Base-by-base conservation (phyloP, 495 filamentous ascomycete species). In the Xylaria grammica region DNA sequence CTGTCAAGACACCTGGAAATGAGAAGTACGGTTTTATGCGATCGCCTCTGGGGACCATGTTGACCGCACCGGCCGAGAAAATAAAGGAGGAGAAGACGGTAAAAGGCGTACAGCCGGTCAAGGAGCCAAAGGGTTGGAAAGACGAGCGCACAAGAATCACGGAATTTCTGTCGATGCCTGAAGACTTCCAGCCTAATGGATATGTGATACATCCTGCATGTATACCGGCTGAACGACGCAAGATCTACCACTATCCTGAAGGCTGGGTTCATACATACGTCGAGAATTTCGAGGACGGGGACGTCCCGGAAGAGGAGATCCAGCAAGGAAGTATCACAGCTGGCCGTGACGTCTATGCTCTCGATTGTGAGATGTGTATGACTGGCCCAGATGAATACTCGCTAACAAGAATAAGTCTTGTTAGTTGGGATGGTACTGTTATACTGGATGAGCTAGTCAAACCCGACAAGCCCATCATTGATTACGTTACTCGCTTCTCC, bases 291-390 rank as follows among this genome's bases (percentile, higher is more conserved):
- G 87, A 89, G 50, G 89, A 89, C n/a, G 90, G 87, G 0, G 74
- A 84, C 49, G 81, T 89, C 0, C 86, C 88, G 0, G 89, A 91
- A 24, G 70, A 77, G 5, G 86, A 94, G 54, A 88, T 96, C 45
- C 82, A 95, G 74, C 75, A 87, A 65, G 95, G 92, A 17, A 92
- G 91, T 71, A 79, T 97, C 58, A 95, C 93, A 1, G 91, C 86
- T 13, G 96, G 94, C 20, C 86, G 91, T 44, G 86, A 89, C n/a
- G 79, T 98, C 7, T 76, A 95, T 24, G 88, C 92, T 10, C 82
- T 99, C 54, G 95, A 99, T 69, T 99, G 95, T 73, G 95, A 99
- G 73, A 99, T 99, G 95, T 97, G 93, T 70, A 84, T 89, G 72
- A 94, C 93, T 0, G 89, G 89, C 65, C 86, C 85, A 20, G 85